phyloP scores from a whole-genome alignment of 306 rosid genomes.

The Pueraria montana region DNA sequence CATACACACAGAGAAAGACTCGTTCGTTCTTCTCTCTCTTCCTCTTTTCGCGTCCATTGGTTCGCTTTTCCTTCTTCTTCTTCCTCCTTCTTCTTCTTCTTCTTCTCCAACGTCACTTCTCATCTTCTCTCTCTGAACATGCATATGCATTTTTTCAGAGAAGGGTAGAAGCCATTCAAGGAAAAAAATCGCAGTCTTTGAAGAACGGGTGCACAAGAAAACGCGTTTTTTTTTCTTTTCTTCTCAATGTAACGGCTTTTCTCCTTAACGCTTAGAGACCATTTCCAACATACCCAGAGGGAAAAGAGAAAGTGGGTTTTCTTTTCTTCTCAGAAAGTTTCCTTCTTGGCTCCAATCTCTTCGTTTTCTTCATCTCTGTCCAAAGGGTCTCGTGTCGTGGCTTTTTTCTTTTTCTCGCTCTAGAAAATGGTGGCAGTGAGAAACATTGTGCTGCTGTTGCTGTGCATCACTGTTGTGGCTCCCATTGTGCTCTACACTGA shows the following conservation, averaged over 20 bases:
- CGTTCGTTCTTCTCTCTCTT: background rate
- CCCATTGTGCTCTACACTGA: constrained; percentile 89
- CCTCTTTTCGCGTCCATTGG: constrained; percentile 9
- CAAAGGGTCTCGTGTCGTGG: background rate
- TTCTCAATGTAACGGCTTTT: constrained; percentile 34
- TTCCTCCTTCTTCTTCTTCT: background rate
- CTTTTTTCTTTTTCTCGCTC: background rate
- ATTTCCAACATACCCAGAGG: constrained; percentile 21
- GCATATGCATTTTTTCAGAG: background rate
- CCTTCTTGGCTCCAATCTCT: constrained; percentile 26
- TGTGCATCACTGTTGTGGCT: constrained; percentile 83
- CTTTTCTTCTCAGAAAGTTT: constrained; percentile 27
- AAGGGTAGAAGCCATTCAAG: constrained; percentile 19
- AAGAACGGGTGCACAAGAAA: constrained; percentile 22
- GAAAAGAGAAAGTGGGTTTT: constrained; percentile 47
- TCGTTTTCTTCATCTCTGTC: constrained; percentile 10
- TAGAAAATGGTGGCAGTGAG: constrained; percentile 68
- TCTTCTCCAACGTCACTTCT: background rate
- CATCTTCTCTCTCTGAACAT: background rate
- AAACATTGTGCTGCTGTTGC: constrained; percentile 73
- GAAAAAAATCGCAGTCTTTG: background rate
- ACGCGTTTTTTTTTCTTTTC: background rate
- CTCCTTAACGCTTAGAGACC: background rate
- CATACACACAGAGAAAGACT: background rate
- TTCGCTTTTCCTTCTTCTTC: background rate